Base-by-base conservation (phyloP, 1,284 basidiomycete species). In the Cryptococcus wingfieldii region DNA sequence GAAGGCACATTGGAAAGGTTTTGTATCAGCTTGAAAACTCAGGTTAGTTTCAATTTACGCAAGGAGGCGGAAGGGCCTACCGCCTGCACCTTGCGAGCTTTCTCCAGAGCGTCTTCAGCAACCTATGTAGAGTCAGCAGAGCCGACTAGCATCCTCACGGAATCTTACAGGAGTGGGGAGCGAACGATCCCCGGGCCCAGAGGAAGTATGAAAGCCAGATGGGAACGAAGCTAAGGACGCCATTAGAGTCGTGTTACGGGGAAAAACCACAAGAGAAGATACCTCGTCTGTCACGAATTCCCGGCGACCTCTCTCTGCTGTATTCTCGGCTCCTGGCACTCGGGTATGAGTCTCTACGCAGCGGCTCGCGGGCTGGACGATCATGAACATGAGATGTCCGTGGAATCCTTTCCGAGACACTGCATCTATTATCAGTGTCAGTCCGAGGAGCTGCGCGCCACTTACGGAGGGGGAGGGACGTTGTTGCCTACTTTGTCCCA, bases 401-500 rank as follows among this genome's bases (percentile, higher is more conserved):
- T 14, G 16, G 8, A 23, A 18, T 2, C 47, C 45, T 18, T 12
- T 47, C 51, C 5, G 28, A 10, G 16, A 23, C 41, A 42, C 41
- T 42, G 19, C 41, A 9, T n/a, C 19, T n/a, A 8, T n/a, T 9
- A 46, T 46, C 25, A 46, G 16, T 46, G 27, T 25, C 10, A 27
- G 16, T 3, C 25, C 16, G 16, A 4, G 4, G 10, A 16, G 19
- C 27, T 23, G 25, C 9, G 19, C 14, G 14, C 25, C 18, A 65
- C 65, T 52, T 47, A 71, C 68, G 61, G 57, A 38, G 63, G 63
- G 28, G 59, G 61, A 14, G 65, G 66, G 38, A 78, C 68, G 55
- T 78, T 67, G 57, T 78, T 64, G 50, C 77, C 79, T 37, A 79
- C 80, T 38, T 78, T 78, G 62, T 97, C 92, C 87, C 91, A 96